These are phyloP conservation scores for Planoprotostelium fungivorum DNA, from an alignment of 78 protist genomes.

Conservation along the genomic window DNA sequence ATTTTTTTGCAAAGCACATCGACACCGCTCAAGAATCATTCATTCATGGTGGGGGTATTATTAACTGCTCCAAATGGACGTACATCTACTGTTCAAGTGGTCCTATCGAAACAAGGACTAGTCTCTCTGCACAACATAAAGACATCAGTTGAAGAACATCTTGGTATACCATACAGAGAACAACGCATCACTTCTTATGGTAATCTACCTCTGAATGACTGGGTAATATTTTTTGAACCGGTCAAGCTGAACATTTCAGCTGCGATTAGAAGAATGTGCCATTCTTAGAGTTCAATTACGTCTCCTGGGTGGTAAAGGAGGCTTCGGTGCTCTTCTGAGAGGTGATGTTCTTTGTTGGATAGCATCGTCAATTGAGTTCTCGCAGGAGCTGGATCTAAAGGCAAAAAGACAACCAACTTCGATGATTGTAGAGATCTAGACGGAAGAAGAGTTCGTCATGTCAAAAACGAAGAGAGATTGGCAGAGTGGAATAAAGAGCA, in stretches of 20 bases:
- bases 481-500: constrained; percentile 43
- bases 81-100: too few species aligned
- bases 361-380: neutral
- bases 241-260: neutral
- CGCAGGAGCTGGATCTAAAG: constrained; percentile 19
- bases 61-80: too few species aligned
- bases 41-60: too few species aligned
- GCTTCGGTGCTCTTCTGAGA: constrained; percentile 68
- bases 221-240: neutral
- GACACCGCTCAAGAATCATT: too few species aligned
- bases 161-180: neutral
- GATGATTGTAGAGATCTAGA: constrained; percentile 70
- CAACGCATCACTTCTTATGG: neutral
- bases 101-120: too few species aligned
- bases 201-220: neutral
- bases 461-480: constrained; percentile 35
- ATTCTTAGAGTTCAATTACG: constrained; percentile 28
- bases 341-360: constrained; percentile 8
- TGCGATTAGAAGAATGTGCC: neutral
- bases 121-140: neutral
- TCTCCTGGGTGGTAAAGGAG: constrained; percentile 70
- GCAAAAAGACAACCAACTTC: constrained; percentile 69
- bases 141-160: neutral
- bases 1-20: too few species aligned
- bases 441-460: constrained; percentile 69